These are phyloP conservation scores for Colletotrichum higginsianum DNA, from an alignment of 2,329 filamentous ascomycete genomes.

Conservation along the genomic window DNA sequence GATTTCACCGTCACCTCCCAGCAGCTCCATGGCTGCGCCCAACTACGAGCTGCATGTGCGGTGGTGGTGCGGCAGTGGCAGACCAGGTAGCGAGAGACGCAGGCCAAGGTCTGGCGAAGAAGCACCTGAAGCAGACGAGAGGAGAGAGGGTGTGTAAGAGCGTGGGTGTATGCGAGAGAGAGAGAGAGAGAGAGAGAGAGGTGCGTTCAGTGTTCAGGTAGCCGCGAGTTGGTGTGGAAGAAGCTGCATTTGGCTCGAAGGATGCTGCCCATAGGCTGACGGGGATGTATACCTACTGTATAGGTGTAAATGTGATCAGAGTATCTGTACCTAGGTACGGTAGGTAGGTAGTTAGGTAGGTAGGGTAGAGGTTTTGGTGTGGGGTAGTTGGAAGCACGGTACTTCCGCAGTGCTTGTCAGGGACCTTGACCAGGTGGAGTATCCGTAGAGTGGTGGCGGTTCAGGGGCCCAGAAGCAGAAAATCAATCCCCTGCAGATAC, in stretches of 20 bases:
- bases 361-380: no score
- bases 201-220: neutral
- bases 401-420: neutral
- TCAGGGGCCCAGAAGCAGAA: no score
- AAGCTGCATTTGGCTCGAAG: neutral
- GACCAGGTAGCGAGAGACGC: neutral
- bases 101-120: neutral
- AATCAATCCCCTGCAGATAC: no score
- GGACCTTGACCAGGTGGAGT: neutral
- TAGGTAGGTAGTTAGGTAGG: neutral
- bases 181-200: neutral
- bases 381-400: neutral
- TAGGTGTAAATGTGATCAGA: no score
- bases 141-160: no score
- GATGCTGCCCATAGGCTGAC: neutral
- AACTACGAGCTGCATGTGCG: neutral
- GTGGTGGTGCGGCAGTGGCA: neutral
- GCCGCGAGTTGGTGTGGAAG: neutral
- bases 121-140: no score
- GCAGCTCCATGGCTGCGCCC: neutral
- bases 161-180: no score
- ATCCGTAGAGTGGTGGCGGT: neutral
- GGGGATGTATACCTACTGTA: no score
- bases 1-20: neutral
- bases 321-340: no score